These are phyloP conservation scores for Aspergillus bridgeri DNA, from an alignment of 495 filamentous ascomycete genomes.

Conservation along the genomic window DNA sequence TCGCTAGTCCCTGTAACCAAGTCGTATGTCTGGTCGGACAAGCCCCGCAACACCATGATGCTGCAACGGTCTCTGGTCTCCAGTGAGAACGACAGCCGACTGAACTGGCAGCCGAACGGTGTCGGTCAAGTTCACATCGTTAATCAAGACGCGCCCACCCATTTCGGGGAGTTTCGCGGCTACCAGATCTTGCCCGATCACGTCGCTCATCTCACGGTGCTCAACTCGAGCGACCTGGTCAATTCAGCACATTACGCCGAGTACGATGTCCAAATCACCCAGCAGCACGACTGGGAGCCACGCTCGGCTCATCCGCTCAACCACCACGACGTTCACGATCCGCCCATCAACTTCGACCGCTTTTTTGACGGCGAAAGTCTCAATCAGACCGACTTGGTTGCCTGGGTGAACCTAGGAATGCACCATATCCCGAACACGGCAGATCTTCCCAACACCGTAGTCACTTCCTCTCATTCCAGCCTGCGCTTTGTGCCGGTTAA, in stretches of 20 bases:
- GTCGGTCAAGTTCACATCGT: constrained; percentile 49
- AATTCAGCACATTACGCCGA: constrained; percentile 47
- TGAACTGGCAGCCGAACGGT: constrained; percentile 51
- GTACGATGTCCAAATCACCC: constrained; percentile 48
- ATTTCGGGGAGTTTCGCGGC: constrained; percentile 52
- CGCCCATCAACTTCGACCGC: constrained; percentile 51
- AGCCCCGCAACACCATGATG: constrained; percentile 53
- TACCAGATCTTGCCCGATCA: constrained; percentile 48
- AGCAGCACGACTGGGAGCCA: constrained; percentile 54
- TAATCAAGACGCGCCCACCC: constrained; percentile 50
- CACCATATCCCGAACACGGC: constrained; percentile 56
- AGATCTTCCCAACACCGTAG: constrained; percentile 53
- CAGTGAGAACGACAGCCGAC: constrained; percentile 43
- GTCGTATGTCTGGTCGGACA: constrained; percentile 49
- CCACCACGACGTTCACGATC: constrained; percentile 43
- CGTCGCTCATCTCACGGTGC: constrained; percentile 45
- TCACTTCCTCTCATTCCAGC: constrained; percentile 43
- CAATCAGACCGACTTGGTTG: constrained; percentile 49
- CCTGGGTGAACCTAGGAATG: constrained; percentile 45
- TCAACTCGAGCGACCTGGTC: constrained; percentile 44
- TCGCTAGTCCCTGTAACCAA: constrained; percentile 33
- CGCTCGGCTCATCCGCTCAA: constrained; percentile 44
- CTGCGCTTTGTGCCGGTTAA: constrained; percentile 48
- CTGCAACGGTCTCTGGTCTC: constrained; percentile 41
- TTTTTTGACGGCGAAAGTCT: constrained; percentile 54